Evolutionary conservation across 768 basidiomycete species (phyloP).

Genomic region (Dentipellis sp.): DNA sequence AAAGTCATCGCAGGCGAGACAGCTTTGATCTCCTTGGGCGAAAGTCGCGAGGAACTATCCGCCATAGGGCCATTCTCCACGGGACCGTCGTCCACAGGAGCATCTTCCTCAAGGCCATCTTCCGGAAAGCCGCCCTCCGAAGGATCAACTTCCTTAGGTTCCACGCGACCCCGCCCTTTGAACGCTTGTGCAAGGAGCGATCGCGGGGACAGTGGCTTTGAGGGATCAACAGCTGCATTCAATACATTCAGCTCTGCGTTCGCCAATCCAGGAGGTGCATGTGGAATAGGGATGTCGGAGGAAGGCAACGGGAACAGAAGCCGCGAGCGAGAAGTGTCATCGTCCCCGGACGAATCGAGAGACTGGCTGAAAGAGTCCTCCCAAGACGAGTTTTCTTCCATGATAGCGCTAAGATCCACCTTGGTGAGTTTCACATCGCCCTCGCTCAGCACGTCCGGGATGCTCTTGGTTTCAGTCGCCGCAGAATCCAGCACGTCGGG

Average conservation of each 20-base stretch:
- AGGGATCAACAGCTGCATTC: neutral
- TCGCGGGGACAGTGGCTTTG: neutral
- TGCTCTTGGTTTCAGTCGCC: no score
- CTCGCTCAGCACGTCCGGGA: no score
- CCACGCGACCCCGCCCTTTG: neutral
- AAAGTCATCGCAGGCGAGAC: neutral
- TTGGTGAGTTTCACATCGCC: neutral
- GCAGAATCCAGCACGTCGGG: no score
- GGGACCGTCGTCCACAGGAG: no score
- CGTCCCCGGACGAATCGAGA: conserved; percentile 1
- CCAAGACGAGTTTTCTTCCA: neutral
- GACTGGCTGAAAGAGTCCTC: neutral
- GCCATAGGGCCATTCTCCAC: neutral
- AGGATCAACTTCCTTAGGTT: neutral
- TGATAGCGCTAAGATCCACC: neutral
- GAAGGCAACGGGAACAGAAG: no score
- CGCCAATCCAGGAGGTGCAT: no score
- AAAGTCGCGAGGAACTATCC: neutral
- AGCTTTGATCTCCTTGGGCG: neutral
- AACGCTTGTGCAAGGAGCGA: neutral
- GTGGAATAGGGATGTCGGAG: no score
- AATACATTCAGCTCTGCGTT: no score
- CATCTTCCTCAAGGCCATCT: no score
- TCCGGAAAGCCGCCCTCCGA: no score
- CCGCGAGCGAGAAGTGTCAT: neutral